Evolutionary conservation across 768 basidiomycete species (phyloP), one percentile per base, ranked within the genome.

Genomic region (Amyloporia xantha): DNA sequence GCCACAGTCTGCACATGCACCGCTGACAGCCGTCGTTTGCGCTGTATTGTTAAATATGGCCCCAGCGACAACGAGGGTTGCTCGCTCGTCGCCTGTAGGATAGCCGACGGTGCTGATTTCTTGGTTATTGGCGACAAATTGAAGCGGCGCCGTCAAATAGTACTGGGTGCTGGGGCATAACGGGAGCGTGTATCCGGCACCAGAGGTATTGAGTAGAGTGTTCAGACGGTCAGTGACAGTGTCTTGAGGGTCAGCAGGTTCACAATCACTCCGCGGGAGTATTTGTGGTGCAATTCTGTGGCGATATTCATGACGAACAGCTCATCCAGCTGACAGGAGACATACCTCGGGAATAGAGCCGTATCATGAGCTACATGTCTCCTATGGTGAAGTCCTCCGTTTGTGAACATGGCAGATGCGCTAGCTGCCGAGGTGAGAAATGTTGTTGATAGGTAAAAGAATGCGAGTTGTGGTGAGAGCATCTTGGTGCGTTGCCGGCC

Each of bases 101-200:
- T 90, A 86, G 13, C 86, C 87, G 5, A 72, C 57, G 0, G 91
- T 93, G 55, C 80, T 86, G 41, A 93, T 91, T 66, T 92, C 91
- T 65, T 93, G 84, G 56, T 82, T 71, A 0, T 76, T 71, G 10
- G 79, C 75, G 0, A 80, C 71, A 56, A 89, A 90, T 26, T 74
- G 65, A 43, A 93, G 72, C 1, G 86, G 82, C 2, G 78, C 75
- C 46, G 77, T 73, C 52, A 91, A 76, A 52, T 74, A 50, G 59
- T 93, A 92, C 41, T 74, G 66, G 46, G 73, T 63, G 25, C 68
- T 66, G 1, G 80, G 80, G 65, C 91, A 93, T 2, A 93, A 72
- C 12, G 66, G 69, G 4, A 93, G 74, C 5, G 71, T 69, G 61
- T 80, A 91, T 21, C 82, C 83, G 37, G 76, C 60, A 11, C 86